Percentiles rank a stretch among this genome's conserved stretches.
phyloP scores from a whole-genome alignment of 2,329 filamentous ascomycete species.

The Passalora sequoiae region DNA sequence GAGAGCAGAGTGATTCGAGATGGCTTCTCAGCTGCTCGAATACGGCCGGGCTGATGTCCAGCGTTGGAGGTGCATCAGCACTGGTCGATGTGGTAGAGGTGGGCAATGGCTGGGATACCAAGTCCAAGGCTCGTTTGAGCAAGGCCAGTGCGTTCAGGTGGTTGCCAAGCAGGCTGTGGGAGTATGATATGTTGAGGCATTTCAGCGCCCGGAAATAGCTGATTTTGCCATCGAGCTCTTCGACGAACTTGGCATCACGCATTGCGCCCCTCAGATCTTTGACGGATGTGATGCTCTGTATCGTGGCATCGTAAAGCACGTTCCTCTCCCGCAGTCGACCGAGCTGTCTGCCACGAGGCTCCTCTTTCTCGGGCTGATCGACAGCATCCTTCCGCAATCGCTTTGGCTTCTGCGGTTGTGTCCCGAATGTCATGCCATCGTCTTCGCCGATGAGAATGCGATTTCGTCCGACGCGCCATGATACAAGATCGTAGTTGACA shows the following conservation, averaged over 20 bases:
- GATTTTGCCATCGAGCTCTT: conserved; percentile 71
- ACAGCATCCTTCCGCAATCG: conserved; percentile 47
- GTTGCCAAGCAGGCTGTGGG: conserved; percentile 69
- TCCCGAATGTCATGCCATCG: conserved; percentile 63
- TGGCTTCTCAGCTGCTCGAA: conserved; percentile 55
- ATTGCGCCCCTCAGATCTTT: conserved; percentile 86
- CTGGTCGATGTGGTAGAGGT: conserved; percentile 25
- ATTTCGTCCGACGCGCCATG: conserved; percentile 91
- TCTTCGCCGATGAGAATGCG: conserved; percentile 76
- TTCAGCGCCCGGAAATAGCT: conserved; percentile 86
- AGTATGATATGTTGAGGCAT: conserved; percentile 79
- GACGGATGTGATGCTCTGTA: conserved; percentile 86
- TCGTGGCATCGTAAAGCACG: conserved; percentile 82
- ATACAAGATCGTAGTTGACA: conserved; percentile 89
- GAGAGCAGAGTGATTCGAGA: conserved; percentile 67
- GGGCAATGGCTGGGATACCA: conserved; percentile 43
- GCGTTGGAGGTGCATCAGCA: conserved; percentile 53
- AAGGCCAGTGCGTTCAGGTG: conserved; percentile 79
- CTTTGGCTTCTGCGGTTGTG: conserved; percentile 51
- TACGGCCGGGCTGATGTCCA: conserved; percentile 60
- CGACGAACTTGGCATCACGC: conserved; percentile 69
- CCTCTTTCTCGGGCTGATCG: conserved; percentile 49
- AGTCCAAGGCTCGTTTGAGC: conserved; percentile 64
- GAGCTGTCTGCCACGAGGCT: conserved; percentile 69
- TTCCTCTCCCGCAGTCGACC: conserved; percentile 78